Conservation (phyloP, 2,329 filamentous ascomycete genomes). For the Sclerotinia glacialis region DNA sequence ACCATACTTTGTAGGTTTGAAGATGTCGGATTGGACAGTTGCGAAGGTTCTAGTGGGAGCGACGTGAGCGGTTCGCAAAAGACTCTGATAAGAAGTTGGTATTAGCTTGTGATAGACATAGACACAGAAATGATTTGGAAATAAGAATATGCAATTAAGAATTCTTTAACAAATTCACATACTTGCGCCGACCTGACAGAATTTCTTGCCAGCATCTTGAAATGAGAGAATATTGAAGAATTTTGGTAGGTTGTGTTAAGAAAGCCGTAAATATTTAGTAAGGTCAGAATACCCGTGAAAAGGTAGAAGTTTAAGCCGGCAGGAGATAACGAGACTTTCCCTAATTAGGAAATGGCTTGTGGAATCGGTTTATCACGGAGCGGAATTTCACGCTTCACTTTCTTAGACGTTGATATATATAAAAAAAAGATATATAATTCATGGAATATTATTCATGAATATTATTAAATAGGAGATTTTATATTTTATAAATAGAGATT, state of each 20-base stretch:
- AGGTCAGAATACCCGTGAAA: slow-evolving; percentile 16
- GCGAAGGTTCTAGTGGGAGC: slow-evolving; percentile 53
- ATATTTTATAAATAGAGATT: neutral
- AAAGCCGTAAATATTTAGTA: slow-evolving; percentile 17
- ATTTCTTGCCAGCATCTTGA: slow-evolving; percentile 39
- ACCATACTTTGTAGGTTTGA: slow-evolving; percentile 95
- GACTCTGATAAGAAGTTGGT: slow-evolving; percentile 38
- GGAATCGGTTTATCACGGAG: slow-evolving; percentile 21
- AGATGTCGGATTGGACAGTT: slow-evolving; percentile 89
- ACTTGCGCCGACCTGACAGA: slow-evolving; percentile 47
- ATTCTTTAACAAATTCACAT: slow-evolving; percentile 31
- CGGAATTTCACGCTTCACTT: slow-evolving; percentile 19
- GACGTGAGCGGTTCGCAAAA: slow-evolving; percentile 37
- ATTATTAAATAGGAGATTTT: neutral
- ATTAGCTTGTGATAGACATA: slow-evolving; percentile 20
- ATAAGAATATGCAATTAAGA: slow-evolving; percentile 32
- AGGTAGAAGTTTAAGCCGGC: slow-evolving; percentile 21
- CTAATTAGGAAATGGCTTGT: slow-evolving; percentile 20
- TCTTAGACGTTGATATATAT: too few relatives aligned
- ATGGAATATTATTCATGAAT: neutral
- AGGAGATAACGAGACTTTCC: slow-evolving; percentile 7
- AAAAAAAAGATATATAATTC: too few relatives aligned
- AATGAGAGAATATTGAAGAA: slow-evolving; percentile 17
- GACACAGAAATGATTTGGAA: slow-evolving; percentile 16
- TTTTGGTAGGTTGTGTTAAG: slow-evolving; percentile 13